Evolutionary conservation across 2,329 filamentous ascomycete genomes (phyloP), one percentile per base, ranked within the genome.

Genomic region (Neonectria magnoliae): DNA sequence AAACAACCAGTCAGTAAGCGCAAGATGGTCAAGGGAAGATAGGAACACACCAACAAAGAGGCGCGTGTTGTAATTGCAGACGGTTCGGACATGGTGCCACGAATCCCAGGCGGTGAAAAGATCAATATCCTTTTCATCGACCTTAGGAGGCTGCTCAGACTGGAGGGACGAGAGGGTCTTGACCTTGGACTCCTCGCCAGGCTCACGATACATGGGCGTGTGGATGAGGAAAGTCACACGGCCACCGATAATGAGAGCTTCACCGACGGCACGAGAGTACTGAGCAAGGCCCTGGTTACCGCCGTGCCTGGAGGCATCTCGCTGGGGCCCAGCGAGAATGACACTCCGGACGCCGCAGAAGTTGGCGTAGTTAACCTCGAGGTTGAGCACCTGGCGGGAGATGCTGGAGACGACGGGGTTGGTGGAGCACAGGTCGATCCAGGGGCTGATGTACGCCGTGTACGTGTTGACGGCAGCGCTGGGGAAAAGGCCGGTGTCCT

Each of bases 341-440:
- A 98, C 85, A 78, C 92, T 97, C 60, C 90, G 89, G 52, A 96
- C 87, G 38, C 97, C 97, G 75, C 94, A 98, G 80, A 98, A 99
- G 67, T 93, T 94, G 68, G 97, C 96, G 80, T 98, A 99, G 53
- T 93, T 92, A 52, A 98, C 87, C 77, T 99, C 96, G 42, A 97
- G 85, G 76, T 94, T 94, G 68, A 99, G 84, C 7, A 97, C 92
- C 80, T 98, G 95, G 48, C 93, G 89, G 38, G 95, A 98, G 63
- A 98, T 86, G 77, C 92, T 93, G 8, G 93, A 90, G 67, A 98
- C 90, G 67, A 95, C 80, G 7, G 94, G 92, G 77, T 98, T 91
- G 1, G 89, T 81, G 2, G 94, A 97, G 73, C 90, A 91, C 13
- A 98, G 82, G 76, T 98, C 94, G 70, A 97, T 95, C 95, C 95